Conservation (phyloP, 352 stramenopile species). For the Globisporangium nagaii region DNA sequence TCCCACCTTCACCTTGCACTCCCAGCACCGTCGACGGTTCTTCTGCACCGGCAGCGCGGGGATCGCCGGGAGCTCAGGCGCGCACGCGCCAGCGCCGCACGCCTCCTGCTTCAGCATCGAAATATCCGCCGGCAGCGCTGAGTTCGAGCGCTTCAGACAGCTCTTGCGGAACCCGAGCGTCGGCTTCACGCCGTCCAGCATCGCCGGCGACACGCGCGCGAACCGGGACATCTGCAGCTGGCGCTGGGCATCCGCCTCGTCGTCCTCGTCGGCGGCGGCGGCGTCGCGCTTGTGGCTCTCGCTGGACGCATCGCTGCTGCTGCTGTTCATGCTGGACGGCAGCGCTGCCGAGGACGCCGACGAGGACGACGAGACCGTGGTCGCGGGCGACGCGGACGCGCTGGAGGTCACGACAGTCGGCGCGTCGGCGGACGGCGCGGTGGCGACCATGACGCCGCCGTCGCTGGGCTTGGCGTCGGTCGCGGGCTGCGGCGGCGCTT, state of each 20-base stretch:
- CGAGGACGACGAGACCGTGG: constrained; percentile 3
- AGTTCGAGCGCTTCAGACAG: constrained; percentile 66
- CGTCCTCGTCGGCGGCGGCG: neutral
- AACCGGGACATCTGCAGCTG: constrained; percentile 25
- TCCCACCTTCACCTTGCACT: constrained; percentile 83
- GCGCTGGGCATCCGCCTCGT: constrained; percentile 2
- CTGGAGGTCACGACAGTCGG: constrained; percentile 20
- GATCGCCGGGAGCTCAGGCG: constrained; percentile 6
- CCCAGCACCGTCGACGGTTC: constrained; percentile 86
- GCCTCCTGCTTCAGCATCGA: constrained; percentile 6
- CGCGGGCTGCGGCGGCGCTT: constrained; percentile 25
- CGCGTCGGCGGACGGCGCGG: constrained; percentile 22
- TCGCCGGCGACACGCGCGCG: constrained; percentile 29
- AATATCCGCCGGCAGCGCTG: constrained; percentile 25
- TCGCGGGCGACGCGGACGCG: constrained; percentile 17
- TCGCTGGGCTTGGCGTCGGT: constrained; percentile 15
- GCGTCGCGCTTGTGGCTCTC: neutral
- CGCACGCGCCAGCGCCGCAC: neutral
- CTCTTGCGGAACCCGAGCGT: constrained; percentile 57
- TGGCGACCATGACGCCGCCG: constrained; percentile 28
- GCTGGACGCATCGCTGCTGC: neutral
- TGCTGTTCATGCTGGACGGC: too few relatives aligned
- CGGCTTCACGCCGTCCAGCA: constrained; percentile 46
- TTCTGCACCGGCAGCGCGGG: constrained; percentile 55
- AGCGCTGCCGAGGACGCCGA: too few relatives aligned